These are phyloP conservation scores for Ophiostoma ulmi DNA, from an alignment of 2,329 filamentous ascomycete genomes.

Conservation along the genomic window DNA sequence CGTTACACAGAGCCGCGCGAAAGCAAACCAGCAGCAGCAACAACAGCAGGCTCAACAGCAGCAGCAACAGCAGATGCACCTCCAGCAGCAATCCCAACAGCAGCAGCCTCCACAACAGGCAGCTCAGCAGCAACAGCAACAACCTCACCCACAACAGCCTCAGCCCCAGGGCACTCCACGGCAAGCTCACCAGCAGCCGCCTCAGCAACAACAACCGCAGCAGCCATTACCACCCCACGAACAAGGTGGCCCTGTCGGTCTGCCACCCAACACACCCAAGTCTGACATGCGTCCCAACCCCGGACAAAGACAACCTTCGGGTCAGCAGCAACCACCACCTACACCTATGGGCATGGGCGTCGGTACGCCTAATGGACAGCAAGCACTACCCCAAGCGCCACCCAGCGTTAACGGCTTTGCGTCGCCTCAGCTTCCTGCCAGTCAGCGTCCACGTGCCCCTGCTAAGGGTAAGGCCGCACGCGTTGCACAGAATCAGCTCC, in stretches of 20 bases:
- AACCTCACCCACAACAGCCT: slow-evolving; percentile 28
- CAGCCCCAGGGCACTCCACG: slow-evolving; percentile 22
- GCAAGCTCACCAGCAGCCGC: slow-evolving; percentile 20
- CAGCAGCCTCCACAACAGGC: slow-evolving; percentile 32
- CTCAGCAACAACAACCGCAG: slow-evolving; percentile 19
- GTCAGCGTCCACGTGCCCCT: slow-evolving; percentile 11
- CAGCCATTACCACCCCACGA: slow-evolving; percentile 15
- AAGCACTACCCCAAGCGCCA: slow-evolving; percentile 30
- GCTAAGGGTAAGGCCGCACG: slow-evolving; percentile 17
- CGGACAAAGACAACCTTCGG: slow-evolving; percentile 35
- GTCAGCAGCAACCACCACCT: slow-evolving; percentile 37
- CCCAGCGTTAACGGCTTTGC: slow-evolving; percentile 46
- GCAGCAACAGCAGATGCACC: slow-evolving; percentile 40
- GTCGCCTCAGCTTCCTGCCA: not conserved
- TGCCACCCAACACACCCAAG: slow-evolving; percentile 41
- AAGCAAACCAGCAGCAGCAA: slow-evolving; percentile 47
- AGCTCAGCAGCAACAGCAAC: slow-evolving; percentile 36
- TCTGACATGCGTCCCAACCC: slow-evolving; percentile 38
- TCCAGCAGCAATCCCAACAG: slow-evolving; percentile 37
- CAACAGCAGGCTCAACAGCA: slow-evolving; percentile 33
- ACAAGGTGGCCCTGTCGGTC: slow-evolving; percentile 31
- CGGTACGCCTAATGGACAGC: slow-evolving; percentile 41
- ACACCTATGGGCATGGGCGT: slow-evolving; percentile 29
- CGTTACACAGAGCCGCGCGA: slow-evolving; percentile 52
- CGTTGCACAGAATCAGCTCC: not conserved